Evolutionary conservation across 805 yeast genomes (phyloP).

Genomic region (Candida koratica): DNA sequence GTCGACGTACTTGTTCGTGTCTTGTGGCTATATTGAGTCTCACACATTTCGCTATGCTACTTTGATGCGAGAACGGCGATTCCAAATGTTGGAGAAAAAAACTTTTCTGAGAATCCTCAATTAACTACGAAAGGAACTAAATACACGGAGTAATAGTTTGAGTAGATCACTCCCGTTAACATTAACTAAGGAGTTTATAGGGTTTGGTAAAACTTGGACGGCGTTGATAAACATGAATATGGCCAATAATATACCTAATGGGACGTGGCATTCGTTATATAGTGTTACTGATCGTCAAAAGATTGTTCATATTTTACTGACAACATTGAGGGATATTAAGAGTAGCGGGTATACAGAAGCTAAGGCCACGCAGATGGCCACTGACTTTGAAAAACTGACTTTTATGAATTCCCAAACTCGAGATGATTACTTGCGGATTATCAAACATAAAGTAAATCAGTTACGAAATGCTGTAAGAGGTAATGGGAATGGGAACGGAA

Average conservation of each 20-base stretch:
- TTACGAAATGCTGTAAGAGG: constrained; percentile 21
- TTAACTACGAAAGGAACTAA: neutral
- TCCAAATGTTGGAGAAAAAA: constrained; percentile 3
- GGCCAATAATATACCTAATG: neutral
- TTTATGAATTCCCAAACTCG: constrained; percentile 55
- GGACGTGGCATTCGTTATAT: constrained; percentile 26
- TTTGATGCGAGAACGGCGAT: constrained; percentile 7
- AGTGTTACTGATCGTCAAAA: constrained; percentile 35
- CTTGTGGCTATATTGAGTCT: too few relatives aligned
- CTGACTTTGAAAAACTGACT: constrained; percentile 66
- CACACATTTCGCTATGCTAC: too few relatives aligned
- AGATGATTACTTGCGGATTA: constrained; percentile 50
- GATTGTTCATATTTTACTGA: constrained; percentile 36
- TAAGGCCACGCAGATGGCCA: constrained; percentile 47
- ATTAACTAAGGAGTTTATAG: too few relatives aligned
- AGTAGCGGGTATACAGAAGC: constrained; percentile 30
- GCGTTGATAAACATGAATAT: constrained; percentile 3
- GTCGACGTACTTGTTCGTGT: too few relatives aligned
- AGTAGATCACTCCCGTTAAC: too few relatives aligned
- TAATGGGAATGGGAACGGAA: neutral
- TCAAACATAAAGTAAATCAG: constrained; percentile 37
- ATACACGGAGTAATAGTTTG: neutral
- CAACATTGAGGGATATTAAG: constrained; percentile 36
- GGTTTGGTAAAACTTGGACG: too few relatives aligned
- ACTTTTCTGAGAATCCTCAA: constrained; percentile 6